These are phyloP conservation scores for Solanum hybrid DNA, from an alignment of 305 asterid genomes.

Conservation along the genomic window DNA sequence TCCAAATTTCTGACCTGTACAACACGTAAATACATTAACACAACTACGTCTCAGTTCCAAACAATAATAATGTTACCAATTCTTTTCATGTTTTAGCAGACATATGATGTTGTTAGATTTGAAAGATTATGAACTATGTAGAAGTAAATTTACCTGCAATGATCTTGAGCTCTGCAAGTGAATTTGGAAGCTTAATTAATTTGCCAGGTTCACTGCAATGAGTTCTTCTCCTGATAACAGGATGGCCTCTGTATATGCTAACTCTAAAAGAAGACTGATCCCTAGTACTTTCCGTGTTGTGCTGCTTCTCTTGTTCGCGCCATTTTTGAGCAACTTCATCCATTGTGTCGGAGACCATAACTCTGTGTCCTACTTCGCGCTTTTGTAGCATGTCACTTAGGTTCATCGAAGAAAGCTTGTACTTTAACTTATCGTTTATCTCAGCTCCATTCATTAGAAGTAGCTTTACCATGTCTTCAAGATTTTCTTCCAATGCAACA, in stretches of 20 bases:
- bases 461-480: slow-evolving; percentile 52
- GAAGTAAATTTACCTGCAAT: slow-evolving; percentile 43
- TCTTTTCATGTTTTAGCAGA: not conserved
- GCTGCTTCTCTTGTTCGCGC: slow-evolving; percentile 14
- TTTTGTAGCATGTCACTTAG: slow-evolving; percentile 38
- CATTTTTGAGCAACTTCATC: slow-evolving; percentile 7
- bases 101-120: not conserved
- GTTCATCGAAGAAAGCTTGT: slow-evolving; percentile 21
- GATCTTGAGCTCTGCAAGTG: slow-evolving; percentile 48
- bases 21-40: slow-evolving; percentile 3
- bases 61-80: not conserved
- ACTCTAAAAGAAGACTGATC: slow-evolving; percentile 24
- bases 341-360: slow-evolving; percentile 24
- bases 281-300: slow-evolving; percentile 7
- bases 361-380: slow-evolving; percentile 56
- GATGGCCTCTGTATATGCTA: slow-evolving; percentile 70
- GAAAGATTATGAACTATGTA: not conserved
- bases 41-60: not conserved
- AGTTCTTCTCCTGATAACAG: slow-evolving; percentile 27
- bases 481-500: slow-evolving; percentile 43
- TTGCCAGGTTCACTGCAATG: slow-evolving; percentile 53
- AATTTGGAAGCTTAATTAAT: slow-evolving; percentile 39
- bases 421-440: slow-evolving; percentile 28
- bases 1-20: slow-evolving; percentile 47
- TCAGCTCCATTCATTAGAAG: slow-evolving; percentile 76